Evolutionary conservation across 1,284 basidiomycete species (phyloP), one percentile per base, ranked within the genome.

Genomic region (Psilocybe mexicana): DNA sequence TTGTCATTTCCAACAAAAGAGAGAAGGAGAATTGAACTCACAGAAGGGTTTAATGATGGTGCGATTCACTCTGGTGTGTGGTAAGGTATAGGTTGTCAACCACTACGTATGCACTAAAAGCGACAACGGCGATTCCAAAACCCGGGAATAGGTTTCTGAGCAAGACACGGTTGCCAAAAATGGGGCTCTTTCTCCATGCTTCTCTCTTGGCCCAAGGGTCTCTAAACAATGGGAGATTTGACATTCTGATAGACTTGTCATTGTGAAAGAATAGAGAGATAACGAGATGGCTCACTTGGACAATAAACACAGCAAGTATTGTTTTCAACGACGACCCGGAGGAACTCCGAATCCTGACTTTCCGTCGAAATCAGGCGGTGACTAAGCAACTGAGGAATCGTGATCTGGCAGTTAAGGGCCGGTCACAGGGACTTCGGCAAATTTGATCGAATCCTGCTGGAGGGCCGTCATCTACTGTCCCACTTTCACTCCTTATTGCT

Each of bases 161-260:
- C 91, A 94, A 92, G 65, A 85, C 83, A 56, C 88, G 84, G 67
- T 88, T 92, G 59, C 85, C 83, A 80, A 97, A 97, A 65, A 96
- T 85, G 44, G 92, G 87, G 69, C 86, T 86, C 75, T 89, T 94
- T 68, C 94, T 84, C 94, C 94, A 98, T 53, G 94, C 93, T 71
- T 98, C 94, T 61, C 88, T 81, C 77, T 92, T 94, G 24, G 92
- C 93, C 95, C 94, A 97, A 54, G 94, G 93, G 73, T 98, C 94
- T 73, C 93, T 87, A 72, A 88, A 96, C 55, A 94, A 76, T 44
- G 88, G 89, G 49, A 79, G 79, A 63, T 81, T 81, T 43, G 82
- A 67, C 85, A 88, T 88, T 23, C 46, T 49, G 30, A 7, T 6
- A 14, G 24, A 10, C 12, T 14, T 25, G 38, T 60, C 12, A 59